Evolutionary conservation across 768 basidiomycete genomes (phyloP).

Genomic region (Clavaria fumosa): DNA sequence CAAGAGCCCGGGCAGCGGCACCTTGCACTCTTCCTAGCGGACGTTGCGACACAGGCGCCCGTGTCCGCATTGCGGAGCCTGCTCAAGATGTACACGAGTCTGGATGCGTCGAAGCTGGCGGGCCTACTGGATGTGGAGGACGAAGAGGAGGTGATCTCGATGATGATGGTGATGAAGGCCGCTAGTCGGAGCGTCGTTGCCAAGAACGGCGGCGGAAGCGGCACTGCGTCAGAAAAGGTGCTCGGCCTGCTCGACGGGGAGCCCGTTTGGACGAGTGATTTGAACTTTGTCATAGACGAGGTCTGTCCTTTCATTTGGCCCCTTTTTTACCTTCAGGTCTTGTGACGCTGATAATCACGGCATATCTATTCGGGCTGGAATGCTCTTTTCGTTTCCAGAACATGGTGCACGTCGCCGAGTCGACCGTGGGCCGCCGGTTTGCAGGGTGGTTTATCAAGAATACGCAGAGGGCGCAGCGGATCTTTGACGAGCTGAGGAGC

Average conservation of each 20-base stretch:
- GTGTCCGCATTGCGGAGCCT: slow-evolving; percentile 83
- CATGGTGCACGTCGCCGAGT: slow-evolving; percentile 94
- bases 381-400: slow-evolving; percentile 51
- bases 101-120: slow-evolving; percentile 83
- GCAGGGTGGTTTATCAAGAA: slow-evolving; percentile 97
- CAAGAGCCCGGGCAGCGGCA: slow-evolving; percentile 75
- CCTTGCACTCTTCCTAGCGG: slow-evolving; percentile 68
- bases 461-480: slow-evolving; percentile 80
- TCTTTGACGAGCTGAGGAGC: slow-evolving; percentile 60
- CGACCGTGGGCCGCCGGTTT: slow-evolving; percentile 83
- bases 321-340: not conserved
- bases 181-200: slow-evolving; percentile 64
- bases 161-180: slow-evolving; percentile 95
- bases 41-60: slow-evolving; percentile 57
- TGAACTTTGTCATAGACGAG: slow-evolving; percentile 92
- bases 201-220: too few species aligned
- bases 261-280: slow-evolving; percentile 77
- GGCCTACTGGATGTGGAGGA: slow-evolving; percentile 85
- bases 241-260: slow-evolving; percentile 75
- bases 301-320: slow-evolving; percentile 27
- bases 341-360: too few species aligned
- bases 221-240: slow-evolving; percentile 36
- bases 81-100: slow-evolving; percentile 88
- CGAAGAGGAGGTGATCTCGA: slow-evolving; percentile 88
- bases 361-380: too few species aligned